phyloP scores from a whole-genome alignment of 345 rosid species.

The Zanthoxylum bungeanum region DNA sequence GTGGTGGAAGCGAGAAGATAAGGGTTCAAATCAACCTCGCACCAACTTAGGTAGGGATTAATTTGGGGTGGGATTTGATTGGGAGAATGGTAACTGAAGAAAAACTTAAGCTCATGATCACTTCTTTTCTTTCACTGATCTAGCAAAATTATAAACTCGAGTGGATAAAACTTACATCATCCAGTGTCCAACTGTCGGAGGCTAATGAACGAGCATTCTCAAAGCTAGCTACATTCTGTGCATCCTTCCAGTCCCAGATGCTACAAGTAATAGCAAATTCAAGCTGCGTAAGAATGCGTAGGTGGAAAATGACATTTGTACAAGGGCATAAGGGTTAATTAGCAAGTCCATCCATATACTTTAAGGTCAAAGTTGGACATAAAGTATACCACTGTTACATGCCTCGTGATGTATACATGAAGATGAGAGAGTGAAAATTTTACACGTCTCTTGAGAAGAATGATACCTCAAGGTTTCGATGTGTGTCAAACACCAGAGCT shows the following conservation, averaged over 20 bases:
- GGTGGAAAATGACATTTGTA: not conserved
- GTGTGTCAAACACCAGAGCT: constrained; percentile 93
- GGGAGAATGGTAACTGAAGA: not conserved
- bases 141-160: not conserved
- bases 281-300: not conserved
- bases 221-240: constrained; percentile 49
- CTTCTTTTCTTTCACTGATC: not conserved
- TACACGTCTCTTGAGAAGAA: not conserved
- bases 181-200: constrained; percentile 66
- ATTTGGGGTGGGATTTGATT: not conserved
- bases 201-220: constrained; percentile 81
- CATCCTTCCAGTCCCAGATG: constrained; percentile 82
- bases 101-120: not conserved
- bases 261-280: constrained; percentile 31
- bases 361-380: not conserved
- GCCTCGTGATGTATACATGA: not conserved
- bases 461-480: constrained; percentile 85
- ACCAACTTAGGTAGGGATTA: not conserved
- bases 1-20: not conserved
- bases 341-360: not conserved
- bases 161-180: constrained; percentile 41
- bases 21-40: not conserved
- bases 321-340: not conserved
- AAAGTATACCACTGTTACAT: not conserved
- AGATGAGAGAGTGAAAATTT: not conserved